Evolutionary conservation across 345 rosid species (phyloP), one percentile per base, ranked within the genome.

Genomic region (Hibiscus trionum): DNA sequence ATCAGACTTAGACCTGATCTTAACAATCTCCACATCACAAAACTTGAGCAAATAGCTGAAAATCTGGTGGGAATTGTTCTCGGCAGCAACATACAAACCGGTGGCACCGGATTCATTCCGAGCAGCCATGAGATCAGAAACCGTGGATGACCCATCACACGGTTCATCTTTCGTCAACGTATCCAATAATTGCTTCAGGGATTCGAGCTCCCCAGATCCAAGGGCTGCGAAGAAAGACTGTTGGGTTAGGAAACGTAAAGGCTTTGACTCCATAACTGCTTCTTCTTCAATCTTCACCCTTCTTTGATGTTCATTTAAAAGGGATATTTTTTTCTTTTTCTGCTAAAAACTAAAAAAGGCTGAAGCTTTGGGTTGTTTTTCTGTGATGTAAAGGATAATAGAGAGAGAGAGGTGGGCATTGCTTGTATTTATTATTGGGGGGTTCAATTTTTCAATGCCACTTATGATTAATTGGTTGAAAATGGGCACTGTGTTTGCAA

Each of bases 1-100:
- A 72, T 86, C 97, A 80, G 92, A 84, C 82, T 85, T 92, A 66
- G 97, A 88, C 90, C 93, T 86, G 84, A 95, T 84, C 82, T 85
- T 92, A 12, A 86, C 89, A 75, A 78, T 70, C 60, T 80, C 84
- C 63, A 82, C 73, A 83, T 80, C 88, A 81, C 84, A 92, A 71
- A 84, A 83, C 79, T 69, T 74, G 72, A 92, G 61, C 91, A 95
- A 82, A 84, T 83, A 92, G 35, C 80, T 72, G 77, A 92, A 92
- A 12, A 88, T 66, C 65, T 84, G 86, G 66, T 63, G 78, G 24
- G 82, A 71, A 68, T 89, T 87, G 64, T 78, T 87, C 19, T 81
- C 87, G 0, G 97, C 96, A 56, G 97, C 91, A 63, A 92, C 80
- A 72, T 87, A 86, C 59, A 90, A 55, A 16, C 87, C 86, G 71